Base-by-base conservation (phyloP, 345 rosid genomes). In the Anacardium occidentale region DNA sequence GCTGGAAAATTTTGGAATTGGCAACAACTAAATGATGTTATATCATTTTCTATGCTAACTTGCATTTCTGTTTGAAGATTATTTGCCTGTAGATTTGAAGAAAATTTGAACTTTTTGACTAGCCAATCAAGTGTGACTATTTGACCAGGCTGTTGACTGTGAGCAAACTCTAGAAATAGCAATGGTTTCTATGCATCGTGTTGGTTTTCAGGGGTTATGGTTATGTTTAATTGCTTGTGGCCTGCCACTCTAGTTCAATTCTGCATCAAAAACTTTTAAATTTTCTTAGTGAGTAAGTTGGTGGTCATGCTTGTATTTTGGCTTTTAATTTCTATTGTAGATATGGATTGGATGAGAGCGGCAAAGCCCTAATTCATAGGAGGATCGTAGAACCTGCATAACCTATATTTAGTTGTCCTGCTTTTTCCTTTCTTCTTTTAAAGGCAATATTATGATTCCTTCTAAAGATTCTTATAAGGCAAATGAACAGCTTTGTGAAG, bases 51-150 rank as follows among this genome's bases (percentile, higher is more conserved):
- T 70, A 34, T 56, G 37, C 5, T 14, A 8, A 11, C 26, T 21
- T 32, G 8, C 13, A 7, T 69, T 69, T 57, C 18, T 55, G 56
- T 68, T 59, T 63, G 64, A 75, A 77, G 42, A 56, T 61, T 14
- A 45, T 54, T 21, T 40, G 25, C 51, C 34, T 71, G 50, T 42
- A 15, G 17, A n/a, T 61, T 52, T 25, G 67, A 21, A 25, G 25
- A 48, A 57, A 50, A 24, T 60, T 65, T 55, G 24, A 1, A 15
- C 12, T 63, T 66, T 17, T 12, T 56, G 45, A 45, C n/a, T 40
- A 32, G n/a, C 21, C 45, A 13, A 9, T 70, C 0, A 13, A 47
- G 47, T 5, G 25, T 10, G 2, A 50, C 11, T 40, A 14, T 42
- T 26, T 52, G 32, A 37, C 37, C 24, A 10, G 42, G 56, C 73